Evolutionary conservation across 2,329 filamentous ascomycete species (phyloP).

Genomic region (Coniella lustricola): DNA sequence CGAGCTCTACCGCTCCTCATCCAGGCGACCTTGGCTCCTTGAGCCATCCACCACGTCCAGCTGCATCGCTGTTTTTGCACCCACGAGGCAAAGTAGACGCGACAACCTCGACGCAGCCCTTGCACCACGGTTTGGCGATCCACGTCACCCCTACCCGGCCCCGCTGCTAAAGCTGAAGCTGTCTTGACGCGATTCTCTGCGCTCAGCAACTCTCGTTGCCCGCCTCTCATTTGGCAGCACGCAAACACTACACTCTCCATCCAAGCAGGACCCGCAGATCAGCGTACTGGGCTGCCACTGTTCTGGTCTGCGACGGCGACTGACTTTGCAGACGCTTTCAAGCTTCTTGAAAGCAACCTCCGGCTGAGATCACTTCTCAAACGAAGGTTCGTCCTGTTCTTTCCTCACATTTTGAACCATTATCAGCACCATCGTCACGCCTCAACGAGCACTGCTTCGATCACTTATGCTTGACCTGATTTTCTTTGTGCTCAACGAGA

Average conservation of each 20-base stretch:
- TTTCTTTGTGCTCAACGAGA: neutral
- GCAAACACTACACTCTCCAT: neutral
- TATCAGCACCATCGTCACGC: neutral
- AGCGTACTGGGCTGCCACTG: neutral
- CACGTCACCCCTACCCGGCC: slow-evolving; percentile 11
- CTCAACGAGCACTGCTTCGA: neutral
- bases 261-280: neutral
- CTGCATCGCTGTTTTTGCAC: slow-evolving; percentile 2
- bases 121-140: slow-evolving; percentile 11
- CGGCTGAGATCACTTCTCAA: slow-evolving; percentile 20
- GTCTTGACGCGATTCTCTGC: slow-evolving; percentile 14
- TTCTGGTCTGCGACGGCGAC: slow-evolving; percentile 6
- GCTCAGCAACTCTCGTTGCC: neutral
- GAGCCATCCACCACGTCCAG: slow-evolving; percentile 2
- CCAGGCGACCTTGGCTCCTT: slow-evolving; percentile 11
- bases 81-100: slow-evolving; percentile 7
- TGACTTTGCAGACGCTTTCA: slow-evolving; percentile 15
- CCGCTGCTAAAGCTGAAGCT: slow-evolving; percentile 16
- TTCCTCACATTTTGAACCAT: neutral
- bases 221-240: slow-evolving; percentile 5
- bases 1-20: slow-evolving; percentile 1
- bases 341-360: slow-evolving; percentile 9
- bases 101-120: slow-evolving; percentile 7
- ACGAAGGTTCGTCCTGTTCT: slow-evolving; percentile 6
- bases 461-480: neutral